Conservation (phyloP, 1,284 basidiomycete species). For the Naganishia albida region DNA sequence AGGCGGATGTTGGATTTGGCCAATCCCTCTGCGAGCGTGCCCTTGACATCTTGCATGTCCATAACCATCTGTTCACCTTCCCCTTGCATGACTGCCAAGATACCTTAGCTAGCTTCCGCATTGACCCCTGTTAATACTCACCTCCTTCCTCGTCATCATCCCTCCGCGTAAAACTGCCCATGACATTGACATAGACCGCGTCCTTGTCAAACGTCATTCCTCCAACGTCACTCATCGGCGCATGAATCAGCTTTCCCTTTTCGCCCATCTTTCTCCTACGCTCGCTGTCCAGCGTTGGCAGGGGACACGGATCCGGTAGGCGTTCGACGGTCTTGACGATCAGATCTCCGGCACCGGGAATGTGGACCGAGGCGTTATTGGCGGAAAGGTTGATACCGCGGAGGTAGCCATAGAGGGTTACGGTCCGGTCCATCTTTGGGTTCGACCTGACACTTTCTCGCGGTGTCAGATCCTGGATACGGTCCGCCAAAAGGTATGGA, state of each 20-base stretch:
- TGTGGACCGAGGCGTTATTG: conserved; percentile 79
- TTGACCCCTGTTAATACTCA: conserved; percentile 26
- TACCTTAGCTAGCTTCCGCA: neutral
- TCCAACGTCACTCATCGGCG: conserved; percentile 97
- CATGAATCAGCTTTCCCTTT: conserved; percentile 92
- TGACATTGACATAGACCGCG: conserved; percentile 96
- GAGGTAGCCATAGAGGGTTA: conserved; percentile 94
- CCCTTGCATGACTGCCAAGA: conserved; percentile 64
- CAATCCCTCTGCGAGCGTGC: conserved; percentile 82
- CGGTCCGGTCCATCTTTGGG: conserved; percentile 77
- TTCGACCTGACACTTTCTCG: conserved; percentile 78
- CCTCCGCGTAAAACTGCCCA: conserved; percentile 80
- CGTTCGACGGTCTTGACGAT: conserved; percentile 71
- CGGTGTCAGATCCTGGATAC: conserved; percentile 91
- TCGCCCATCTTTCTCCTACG: conserved; percentile 90
- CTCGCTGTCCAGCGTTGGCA: conserved; percentile 89
- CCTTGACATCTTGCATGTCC: conserved; percentile 82
- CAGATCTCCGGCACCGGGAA: conserved; percentile 91
- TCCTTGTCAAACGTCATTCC: conserved; percentile 98
- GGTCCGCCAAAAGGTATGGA: conserved; percentile 93
- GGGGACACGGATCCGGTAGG: conserved; percentile 89
- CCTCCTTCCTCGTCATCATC: conserved; percentile 56
- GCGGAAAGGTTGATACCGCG: conserved; percentile 83
- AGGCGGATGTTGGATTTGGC: conserved; percentile 80
- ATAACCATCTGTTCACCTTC: conserved; percentile 98